A percentile compares a stretch with the other conserved stretches of the same genome.
These are phyloP conservation scores for Sporisorium graminicola DNA, from an alignment of 1,284 basidiomycete genomes.

Conservation along the genomic window DNA sequence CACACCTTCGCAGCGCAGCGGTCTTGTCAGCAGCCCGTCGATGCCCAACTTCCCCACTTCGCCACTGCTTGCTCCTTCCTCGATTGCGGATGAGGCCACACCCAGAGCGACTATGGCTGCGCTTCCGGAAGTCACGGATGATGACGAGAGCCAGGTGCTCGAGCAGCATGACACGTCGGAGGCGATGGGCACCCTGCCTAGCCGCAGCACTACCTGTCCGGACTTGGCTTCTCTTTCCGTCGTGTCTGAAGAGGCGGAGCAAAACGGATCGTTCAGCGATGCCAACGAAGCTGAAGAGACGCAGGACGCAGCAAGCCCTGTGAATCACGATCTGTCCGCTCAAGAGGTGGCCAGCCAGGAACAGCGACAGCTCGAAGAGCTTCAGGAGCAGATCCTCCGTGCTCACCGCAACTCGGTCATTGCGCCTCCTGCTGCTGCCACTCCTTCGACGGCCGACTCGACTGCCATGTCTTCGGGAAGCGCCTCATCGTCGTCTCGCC, in stretches of 20 bases:
- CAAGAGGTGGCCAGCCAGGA: constrained; percentile 23
- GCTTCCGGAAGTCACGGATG: constrained; percentile 14
- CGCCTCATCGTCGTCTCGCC: constrained; percentile 33
- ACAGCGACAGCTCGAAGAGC: constrained; percentile 37
- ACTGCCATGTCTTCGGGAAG: constrained; percentile 20
- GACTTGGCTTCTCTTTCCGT: constrained; percentile 11
- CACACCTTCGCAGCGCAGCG: constrained; percentile 32
- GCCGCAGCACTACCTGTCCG: constrained; percentile 41
- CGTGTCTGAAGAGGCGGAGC: neutral
- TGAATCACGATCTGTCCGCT: neutral
- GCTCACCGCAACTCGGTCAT: constrained; percentile 43
- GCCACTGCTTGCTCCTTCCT: constrained; percentile 13
- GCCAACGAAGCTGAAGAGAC: neutral
- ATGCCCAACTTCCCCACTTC: constrained; percentile 43
- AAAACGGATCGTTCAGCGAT: neutral
- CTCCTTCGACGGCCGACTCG: constrained; percentile 6
- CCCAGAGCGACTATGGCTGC: constrained; percentile 14
- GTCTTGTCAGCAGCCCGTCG: constrained; percentile 37
- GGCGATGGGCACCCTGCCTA: constrained; percentile 9
- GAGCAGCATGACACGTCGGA: constrained; percentile 8
- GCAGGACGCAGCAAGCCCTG: neutral
- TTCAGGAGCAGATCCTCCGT: constrained; percentile 43
- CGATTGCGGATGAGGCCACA: constrained; percentile 29
- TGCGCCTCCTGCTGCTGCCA: constrained; percentile 12
- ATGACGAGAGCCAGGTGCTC: constrained; percentile 26